These are phyloP conservation scores for Apiospora koreana DNA, from an alignment of 2,329 filamentous ascomycete genomes.

Conservation along the genomic window DNA sequence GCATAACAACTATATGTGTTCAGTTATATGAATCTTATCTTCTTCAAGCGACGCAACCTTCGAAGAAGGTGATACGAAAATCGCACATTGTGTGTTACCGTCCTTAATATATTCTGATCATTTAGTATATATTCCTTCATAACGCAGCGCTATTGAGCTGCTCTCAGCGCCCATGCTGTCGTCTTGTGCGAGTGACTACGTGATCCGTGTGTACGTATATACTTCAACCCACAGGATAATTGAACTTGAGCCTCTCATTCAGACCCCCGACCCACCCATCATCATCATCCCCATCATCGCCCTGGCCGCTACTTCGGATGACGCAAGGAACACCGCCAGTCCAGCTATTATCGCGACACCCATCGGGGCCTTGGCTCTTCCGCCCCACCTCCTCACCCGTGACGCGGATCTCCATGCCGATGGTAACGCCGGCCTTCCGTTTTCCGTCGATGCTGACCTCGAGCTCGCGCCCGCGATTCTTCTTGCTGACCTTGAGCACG, in stretches of 20 bases:
- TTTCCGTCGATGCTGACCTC: conserved; percentile 81
- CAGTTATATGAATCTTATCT: no score
- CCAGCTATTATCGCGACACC: conserved; percentile 20
- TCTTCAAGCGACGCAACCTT: no score
- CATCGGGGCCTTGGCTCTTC: conserved; percentile 22
- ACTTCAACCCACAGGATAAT: conserved; percentile 79
- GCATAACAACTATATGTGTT: no score
- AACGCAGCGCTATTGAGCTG: no score
- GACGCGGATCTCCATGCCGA: conserved; percentile 86
- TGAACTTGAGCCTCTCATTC: conserved; percentile 94
- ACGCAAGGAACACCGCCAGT: conserved; percentile 83
- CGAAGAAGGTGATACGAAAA: no score
- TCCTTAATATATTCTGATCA: no score
- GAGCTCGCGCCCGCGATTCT: conserved; percentile 74
- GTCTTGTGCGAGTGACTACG: no score
- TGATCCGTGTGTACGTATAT: no score
- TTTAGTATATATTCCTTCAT: no score
- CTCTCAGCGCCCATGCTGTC: no score
- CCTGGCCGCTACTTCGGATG: conserved; percentile 62
- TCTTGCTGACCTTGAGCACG: conserved; percentile 76
- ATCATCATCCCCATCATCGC: conserved; percentile 59
- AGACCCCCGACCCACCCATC: conserved; percentile 96
- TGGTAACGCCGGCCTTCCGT: conserved; percentile 64
- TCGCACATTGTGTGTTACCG: no score
- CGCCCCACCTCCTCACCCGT: conserved; percentile 77